These are phyloP conservation scores for Didymella pomorum DNA, from an alignment of 2,329 filamentous ascomycete species.

Conservation along the genomic window DNA sequence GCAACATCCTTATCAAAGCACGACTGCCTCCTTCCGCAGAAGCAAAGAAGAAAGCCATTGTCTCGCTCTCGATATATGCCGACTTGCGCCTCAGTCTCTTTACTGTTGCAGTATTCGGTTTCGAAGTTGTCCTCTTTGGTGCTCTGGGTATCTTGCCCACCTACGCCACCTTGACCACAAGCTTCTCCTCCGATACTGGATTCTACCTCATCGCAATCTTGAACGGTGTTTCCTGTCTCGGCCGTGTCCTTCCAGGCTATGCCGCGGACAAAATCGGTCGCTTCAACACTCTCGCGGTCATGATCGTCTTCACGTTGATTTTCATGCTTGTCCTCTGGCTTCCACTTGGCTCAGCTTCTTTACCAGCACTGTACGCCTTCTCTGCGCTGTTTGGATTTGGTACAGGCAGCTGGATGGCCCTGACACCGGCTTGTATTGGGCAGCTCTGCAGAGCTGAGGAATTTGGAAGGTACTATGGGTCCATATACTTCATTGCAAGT, in stretches of 20 bases:
- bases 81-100: conserved; percentile 48
- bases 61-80: conserved; percentile 46
- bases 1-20: conserved; percentile 47
- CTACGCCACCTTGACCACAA: conserved; percentile 50
- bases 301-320: conserved; percentile 47
- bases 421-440: conserved; percentile 58
- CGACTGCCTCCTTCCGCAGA: conserved; percentile 42
- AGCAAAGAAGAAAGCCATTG: conserved; percentile 46
- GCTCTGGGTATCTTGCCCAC: conserved; percentile 51
- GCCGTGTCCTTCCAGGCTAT: conserved; percentile 52
- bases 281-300: conserved; percentile 53
- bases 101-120: conserved; percentile 47
- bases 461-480: conserved; percentile 62
- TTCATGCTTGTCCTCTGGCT: conserved; percentile 50
- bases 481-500: conserved; percentile 51
- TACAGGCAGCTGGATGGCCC: conserved; percentile 55
- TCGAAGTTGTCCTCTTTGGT: conserved; percentile 53
- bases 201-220: conserved; percentile 51
- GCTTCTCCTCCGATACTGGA: conserved; percentile 44
- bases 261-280: conserved; percentile 52
- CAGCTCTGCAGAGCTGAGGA: conserved; percentile 58
- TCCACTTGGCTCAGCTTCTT: conserved; percentile 42
- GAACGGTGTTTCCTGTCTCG: conserved; percentile 53
- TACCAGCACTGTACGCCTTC: conserved; percentile 51
- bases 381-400: conserved; percentile 58